These are phyloP conservation scores for Truncatella angustata DNA, from an alignment of 2,329 filamentous ascomycete genomes.

Conservation along the genomic window DNA sequence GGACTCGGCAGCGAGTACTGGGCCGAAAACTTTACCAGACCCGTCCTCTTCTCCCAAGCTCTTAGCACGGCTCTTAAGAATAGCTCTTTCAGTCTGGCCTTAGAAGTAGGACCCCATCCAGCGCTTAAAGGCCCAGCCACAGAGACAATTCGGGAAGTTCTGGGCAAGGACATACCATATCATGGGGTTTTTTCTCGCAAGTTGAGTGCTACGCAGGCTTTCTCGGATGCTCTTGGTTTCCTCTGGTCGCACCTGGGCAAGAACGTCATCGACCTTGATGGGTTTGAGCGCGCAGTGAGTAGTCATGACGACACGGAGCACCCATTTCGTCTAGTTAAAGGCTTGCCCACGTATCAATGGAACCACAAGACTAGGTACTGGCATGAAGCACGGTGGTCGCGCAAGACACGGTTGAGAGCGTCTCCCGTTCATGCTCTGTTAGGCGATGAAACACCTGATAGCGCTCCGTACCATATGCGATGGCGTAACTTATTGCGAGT, in stretches of 20 bases:
- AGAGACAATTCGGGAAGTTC: neutral
- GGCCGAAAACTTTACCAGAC: slow-evolving; percentile 27
- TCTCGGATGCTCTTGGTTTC: slow-evolving; percentile 12
- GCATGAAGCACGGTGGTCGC: slow-evolving; percentile 13
- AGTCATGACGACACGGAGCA: neutral
- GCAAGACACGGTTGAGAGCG: neutral
- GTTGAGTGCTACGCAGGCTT: neutral
- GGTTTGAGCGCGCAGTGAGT: neutral
- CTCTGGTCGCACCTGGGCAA: slow-evolving; percentile 8
- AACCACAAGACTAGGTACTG: slow-evolving; percentile 14
- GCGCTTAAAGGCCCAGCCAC: slow-evolving; percentile 28
- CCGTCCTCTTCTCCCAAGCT: slow-evolving; percentile 29
- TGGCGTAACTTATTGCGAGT: slow-evolving; percentile 13
- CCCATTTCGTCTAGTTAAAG: slow-evolving; percentile 7
- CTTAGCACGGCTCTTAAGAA: neutral
- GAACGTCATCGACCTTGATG: neutral
- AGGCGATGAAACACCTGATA: slow-evolving; percentile 10
- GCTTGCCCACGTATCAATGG: slow-evolving; percentile 16
- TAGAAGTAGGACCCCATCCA: slow-evolving; percentile 36
- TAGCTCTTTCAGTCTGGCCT: slow-evolving; percentile 16
- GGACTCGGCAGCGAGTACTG: slow-evolving; percentile 14
- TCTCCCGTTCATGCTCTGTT: slow-evolving; percentile 9
- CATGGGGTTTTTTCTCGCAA: slow-evolving; percentile 8
- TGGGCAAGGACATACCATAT: slow-evolving; percentile 9
- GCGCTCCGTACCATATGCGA: neutral